These are phyloP conservation scores for Hypoxylon sp. DNA, from an alignment of 2,329 filamentous ascomycete species.

Conservation along the genomic window DNA sequence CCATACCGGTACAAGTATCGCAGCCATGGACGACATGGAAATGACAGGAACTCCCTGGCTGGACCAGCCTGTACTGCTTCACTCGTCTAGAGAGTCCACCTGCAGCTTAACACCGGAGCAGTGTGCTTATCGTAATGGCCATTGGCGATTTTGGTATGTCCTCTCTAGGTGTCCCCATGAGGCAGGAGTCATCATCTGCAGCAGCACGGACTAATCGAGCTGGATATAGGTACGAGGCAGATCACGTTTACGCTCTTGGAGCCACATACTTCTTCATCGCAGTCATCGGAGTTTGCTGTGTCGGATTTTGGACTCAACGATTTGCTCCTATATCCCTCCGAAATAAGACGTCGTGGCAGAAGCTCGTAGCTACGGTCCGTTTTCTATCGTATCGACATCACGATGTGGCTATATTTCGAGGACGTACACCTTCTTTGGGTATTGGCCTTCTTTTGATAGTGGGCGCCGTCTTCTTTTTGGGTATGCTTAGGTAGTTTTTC, in stretches of 20 bases:
- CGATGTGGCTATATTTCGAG: constrained; percentile 50
- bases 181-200: neutral
- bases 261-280: constrained; percentile 66
- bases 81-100: constrained; percentile 52
- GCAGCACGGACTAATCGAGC: constrained; percentile 3
- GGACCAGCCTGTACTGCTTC: constrained; percentile 55
- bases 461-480: constrained; percentile 61
- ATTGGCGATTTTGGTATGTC: constrained; percentile 64
- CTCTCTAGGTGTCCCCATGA: constrained; percentile 34
- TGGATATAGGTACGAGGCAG: constrained; percentile 62
- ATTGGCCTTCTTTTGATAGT: constrained; percentile 54
- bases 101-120: constrained; percentile 56
- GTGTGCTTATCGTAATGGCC: constrained; percentile 59
- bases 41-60: constrained; percentile 53
- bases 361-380: constrained; percentile 52
- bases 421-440: constrained; percentile 59
- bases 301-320: constrained; percentile 52
- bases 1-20: constrained; percentile 4
- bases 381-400: constrained; percentile 58
- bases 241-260: constrained; percentile 63
- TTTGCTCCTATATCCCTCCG: constrained; percentile 47
- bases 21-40: constrained; percentile 28
- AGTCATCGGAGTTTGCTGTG: constrained; percentile 60
- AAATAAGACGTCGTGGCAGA: constrained; percentile 50
- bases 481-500: constrained; percentile 43